These are phyloP conservation scores for Poa annua DNA, from an alignment of 176 grass and related monocot species.

Conservation along the genomic window DNA sequence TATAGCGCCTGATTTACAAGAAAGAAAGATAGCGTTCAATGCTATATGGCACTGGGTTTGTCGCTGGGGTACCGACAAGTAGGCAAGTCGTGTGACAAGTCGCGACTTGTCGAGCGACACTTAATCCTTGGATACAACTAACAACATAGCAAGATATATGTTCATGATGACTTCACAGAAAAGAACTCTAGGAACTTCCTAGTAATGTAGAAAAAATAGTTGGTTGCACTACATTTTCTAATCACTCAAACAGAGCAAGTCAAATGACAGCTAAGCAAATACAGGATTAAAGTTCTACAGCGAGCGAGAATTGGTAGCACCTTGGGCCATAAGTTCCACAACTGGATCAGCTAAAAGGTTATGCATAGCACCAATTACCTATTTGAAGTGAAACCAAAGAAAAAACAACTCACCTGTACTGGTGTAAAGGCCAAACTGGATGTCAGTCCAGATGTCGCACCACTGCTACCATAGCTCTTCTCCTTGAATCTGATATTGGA, in stretches of 20 bases:
- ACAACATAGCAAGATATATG: neutral
- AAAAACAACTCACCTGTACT: conserved; percentile 68
- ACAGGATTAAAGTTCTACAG: neutral
- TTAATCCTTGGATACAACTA: conserved; percentile 16
- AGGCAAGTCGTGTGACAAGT: too few species aligned
- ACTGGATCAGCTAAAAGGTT: neutral
- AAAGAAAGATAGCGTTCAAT: neutral
- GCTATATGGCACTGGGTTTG: neutral
- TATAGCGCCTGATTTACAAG: neutral
- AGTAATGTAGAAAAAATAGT: neutral
- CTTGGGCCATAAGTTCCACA: neutral
- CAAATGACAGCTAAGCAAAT: conserved; percentile 1
- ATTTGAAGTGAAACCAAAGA: neutral
- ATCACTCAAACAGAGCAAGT: neutral
- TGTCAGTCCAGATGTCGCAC: conserved; percentile 84
- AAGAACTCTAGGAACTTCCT: neutral
- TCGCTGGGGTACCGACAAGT: too few species aligned
- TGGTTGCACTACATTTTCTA: neutral
- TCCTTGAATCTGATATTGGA: conserved; percentile 78
- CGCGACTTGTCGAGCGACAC: too few species aligned
- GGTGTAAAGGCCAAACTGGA: conserved; percentile 95
- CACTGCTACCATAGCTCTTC: conserved; percentile 80
- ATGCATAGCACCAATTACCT: neutral
- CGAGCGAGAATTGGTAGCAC: neutral
- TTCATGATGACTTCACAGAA: too few species aligned